Base-by-base conservation (phyloP, 1,284 basidiomycete species). In the Cutaneotrichosporon dermatis region DNA sequence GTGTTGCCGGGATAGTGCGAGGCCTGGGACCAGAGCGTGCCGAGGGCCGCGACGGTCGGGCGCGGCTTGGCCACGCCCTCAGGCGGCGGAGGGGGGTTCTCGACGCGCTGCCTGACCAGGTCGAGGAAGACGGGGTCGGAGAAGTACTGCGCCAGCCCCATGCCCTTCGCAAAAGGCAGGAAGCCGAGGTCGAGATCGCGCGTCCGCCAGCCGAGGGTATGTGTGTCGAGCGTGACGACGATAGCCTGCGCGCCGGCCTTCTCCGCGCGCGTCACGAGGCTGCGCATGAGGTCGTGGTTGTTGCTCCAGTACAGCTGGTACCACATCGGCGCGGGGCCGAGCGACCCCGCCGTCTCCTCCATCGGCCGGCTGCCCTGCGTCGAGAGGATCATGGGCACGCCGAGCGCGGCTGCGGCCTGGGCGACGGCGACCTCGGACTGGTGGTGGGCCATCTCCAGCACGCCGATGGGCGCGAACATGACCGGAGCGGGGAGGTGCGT, bases 291-390 rank as follows among this genome's bases (percentile, higher is more conserved):
- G 54, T 70, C 70, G 51, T 72, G 67, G 45, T 71, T 68, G 63
- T 83, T 83, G 3, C 83, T 82, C 78, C 83, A 88, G 74, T 92
- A 92, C 7, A 92, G 82, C 74, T 92, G 89, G 76, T 84, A 92
- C 85, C 86, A 92, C 34, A 88, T 80, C 36, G 83, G 79, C 10
- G 80, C 78, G 81, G 57, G 75, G 1, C 84, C 86, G 60, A 86
- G 89, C 1, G 83, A 87, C 57, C 80, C 75, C 4, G 84, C 88
- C 1, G 89, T 85, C 41, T 84, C 84, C 71, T 92, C 89, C 66
- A 91, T 86, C 9, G 85, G 83, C 34, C 85, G 82, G 12, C 83
- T 82, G 0, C 86, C 81, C 2, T 86, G 88, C 0, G 88, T 86
- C 58, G 88, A 90, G 66, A 91, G 80, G 64, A 87, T 83, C 67